Base-by-base conservation (phyloP, 495 filamentous ascomycete genomes). In the Wilcoxina mikolae region DNA sequence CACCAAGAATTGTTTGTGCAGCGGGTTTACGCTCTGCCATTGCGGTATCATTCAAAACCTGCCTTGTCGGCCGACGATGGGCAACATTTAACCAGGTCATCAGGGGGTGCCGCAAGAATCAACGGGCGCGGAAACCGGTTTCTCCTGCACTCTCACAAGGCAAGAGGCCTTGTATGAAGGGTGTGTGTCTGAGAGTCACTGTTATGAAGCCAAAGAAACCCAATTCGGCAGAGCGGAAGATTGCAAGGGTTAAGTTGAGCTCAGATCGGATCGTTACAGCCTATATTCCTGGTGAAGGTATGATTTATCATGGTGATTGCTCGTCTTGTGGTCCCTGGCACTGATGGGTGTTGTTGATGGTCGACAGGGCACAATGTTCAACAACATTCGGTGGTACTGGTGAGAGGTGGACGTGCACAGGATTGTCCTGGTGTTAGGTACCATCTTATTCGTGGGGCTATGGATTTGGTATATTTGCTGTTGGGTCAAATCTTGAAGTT, bases 381-480 rank as follows among this genome's bases (percentile, higher is more conserved):
- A 74, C 91, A 96, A 77, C 91, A 99, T 75, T 87, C 83, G 66
- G 91, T 98, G 28, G 91, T 98, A 49, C 73, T 95, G 56, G 88
- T 96, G 11, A 76, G 91, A 55, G 91, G 91, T 44, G 91, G 91
- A 15, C 72, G 91, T 60, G 78, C 77, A 45, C 91, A 95, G 78
- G 91, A 99, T 82, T 96, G 90, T 73, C 91, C 91, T 52, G 91
- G 91, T 78, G 91, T 99, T 71, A 83, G 87, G 62, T 99, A 99
- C 68, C 82, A 88, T 67, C 72, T 94, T 61, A 84, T 99, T 39
- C 75, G 91, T 62, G 91, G 91, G 29, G 85, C 88, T 17, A 74
- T 94, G 73, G 91, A 99, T 79, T 71, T 98, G 78, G 90, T 95
- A 73, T 65, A 86, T 76, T 5, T 46, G 43, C 31, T n/a, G 28